Percentiles rank a stretch among this genome's conserved stretches.
Evolutionary conservation across 2,329 filamentous ascomycete genomes (phyloP).

Genomic region (Sclerotinia subarctica): DNA sequence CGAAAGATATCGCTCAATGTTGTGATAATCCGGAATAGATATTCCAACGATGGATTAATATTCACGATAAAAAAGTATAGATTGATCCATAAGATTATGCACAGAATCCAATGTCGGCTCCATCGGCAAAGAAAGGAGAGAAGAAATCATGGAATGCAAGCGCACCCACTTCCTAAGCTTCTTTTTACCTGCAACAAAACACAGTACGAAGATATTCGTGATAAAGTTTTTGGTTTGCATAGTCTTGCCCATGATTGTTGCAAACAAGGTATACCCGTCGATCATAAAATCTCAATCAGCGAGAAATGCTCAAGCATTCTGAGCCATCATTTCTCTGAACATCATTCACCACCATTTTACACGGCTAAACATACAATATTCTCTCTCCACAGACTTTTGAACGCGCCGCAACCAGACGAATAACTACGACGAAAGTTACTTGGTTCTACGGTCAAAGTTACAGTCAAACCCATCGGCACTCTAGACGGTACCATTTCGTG

Average conservation of each 20-base stretch:
- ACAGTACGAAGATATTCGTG: background rate
- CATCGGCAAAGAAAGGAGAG: background rate
- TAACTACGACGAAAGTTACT: background rate
- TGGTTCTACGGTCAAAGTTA: background rate
- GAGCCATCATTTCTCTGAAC: background rate
- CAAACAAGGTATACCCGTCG: background rate
- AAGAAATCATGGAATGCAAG: background rate
- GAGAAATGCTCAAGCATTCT: slow-evolving; percentile 4
- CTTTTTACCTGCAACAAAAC: background rate
- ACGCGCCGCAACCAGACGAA: background rate
- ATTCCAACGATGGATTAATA: background rate
- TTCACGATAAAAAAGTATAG: background rate
- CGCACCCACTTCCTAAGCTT: background rate
- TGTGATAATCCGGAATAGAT: background rate
- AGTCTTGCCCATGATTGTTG: background rate
- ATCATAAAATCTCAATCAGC: background rate
- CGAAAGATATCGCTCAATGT: background rate
- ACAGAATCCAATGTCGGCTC: background rate
- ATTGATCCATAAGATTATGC: background rate
- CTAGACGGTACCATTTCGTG: background rate
- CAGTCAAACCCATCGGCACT: background rate
- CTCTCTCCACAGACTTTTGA: background rate
- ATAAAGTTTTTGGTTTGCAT: background rate
- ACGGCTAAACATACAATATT: background rate
- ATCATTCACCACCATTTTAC: background rate